A percentile compares a stretch with the other conserved stretches of the same genome.
These are phyloP conservation scores for Podila verticillata DNA, from an alignment of 192 early-diverging fungal species.

Conservation along the genomic window DNA sequence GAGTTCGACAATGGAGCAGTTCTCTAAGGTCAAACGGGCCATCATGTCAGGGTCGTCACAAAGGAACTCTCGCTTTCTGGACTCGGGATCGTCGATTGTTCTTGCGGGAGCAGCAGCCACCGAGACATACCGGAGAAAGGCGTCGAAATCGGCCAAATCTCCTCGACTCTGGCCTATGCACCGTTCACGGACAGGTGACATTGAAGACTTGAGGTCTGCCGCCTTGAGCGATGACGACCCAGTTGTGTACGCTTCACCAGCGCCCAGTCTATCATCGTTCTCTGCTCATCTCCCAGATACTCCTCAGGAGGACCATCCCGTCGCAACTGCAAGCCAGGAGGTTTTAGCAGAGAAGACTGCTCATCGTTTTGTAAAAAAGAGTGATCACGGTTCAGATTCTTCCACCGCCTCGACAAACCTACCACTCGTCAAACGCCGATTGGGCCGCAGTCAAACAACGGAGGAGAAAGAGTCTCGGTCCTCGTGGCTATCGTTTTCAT, in stretches of 20 bases:
- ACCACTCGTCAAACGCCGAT: too few species aligned
- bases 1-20: constrained; percentile 27
- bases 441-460: too few species aligned
- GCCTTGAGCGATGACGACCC: too few species aligned
- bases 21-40: constrained; percentile 37
- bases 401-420: not conserved
- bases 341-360: not conserved
- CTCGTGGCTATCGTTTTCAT: constrained; percentile 39
- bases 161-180: too few species aligned
- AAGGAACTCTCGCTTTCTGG: not conserved
- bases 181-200: too few species aligned
- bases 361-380: not conserved
- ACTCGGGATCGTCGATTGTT: constrained; percentile 12
- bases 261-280: too few species aligned
- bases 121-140: not conserved
- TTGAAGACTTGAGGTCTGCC: too few species aligned
- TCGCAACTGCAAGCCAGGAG: not conserved
- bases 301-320: too few species aligned
- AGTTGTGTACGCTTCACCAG: too few species aligned
- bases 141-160: too few species aligned
- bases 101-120: not conserved
- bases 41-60: constrained; percentile 19
- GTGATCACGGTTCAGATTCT: not conserved
- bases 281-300: too few species aligned
- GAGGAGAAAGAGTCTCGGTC: constrained; percentile 13